Evolutionary conservation across 1,284 basidiomycete species (phyloP), one percentile per base, ranked within the genome.

Genomic region (Irpex lacteus): DNA sequence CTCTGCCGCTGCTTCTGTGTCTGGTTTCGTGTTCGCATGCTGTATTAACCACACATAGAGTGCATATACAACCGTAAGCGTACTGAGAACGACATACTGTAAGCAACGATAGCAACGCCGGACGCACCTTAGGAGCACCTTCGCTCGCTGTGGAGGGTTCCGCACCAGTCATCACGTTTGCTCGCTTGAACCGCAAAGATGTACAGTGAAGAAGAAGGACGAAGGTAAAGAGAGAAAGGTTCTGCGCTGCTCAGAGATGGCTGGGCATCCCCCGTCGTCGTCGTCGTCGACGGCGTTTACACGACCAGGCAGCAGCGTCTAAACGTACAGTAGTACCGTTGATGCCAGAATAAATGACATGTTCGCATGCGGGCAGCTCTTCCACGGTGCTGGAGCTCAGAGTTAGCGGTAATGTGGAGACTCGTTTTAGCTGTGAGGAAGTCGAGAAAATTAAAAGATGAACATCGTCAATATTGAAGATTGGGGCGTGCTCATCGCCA

Each of bases 231-330:
- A 37, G 26, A 26, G 34, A 57, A 60, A 37, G 58, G 57, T 9
- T 55, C 53, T 38, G 57, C 13, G 52, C 32, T 32, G 52, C 50
- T 65, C 58, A 65, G 58, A 59, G 49, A 52, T 38, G 58, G 34
- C 59, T 63, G 58, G 65, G 18, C 65, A 63, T 66, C 62, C 53
- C 44, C 36, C 11, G 50, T 53, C 50, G 44, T 21, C 57, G 40
- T 37, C 65, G 62, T 56, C 62, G 62, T 63, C 65, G 62, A 61
- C 65, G 65, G 62, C 65, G 65, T 60, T 61, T 65, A 60, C 49
- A 54, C 54, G 65, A 66, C 65, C 44, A 56, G 55, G 19, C 9
- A 60, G 59, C 59, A 58, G 65, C 65, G 65, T 58, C 62, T 66
- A 66, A 63, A 52, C 56, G 32, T 56, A 55, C 59, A 49, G n/a